Percentiles rank a stretch among this genome's conserved stretches.
Conservation (phyloP, 306 rosid genomes). For the Herpetospermum pedunculosum region DNA sequence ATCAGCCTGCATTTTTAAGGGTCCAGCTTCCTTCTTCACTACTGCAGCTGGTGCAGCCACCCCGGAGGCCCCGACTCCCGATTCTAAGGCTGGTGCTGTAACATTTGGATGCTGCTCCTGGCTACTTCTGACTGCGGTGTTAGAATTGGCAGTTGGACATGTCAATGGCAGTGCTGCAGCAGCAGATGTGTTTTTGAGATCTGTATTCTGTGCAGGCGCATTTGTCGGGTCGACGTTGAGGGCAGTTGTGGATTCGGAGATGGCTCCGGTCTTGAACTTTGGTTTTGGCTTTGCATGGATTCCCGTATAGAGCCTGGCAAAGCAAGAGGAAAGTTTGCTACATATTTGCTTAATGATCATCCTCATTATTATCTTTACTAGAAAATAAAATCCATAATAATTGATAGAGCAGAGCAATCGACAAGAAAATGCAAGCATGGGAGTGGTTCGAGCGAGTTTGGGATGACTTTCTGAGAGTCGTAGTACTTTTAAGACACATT, state of each 20-base stretch:
- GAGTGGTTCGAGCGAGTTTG: not conserved
- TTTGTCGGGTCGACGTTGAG: slow-evolving; percentile 75
- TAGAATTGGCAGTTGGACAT: slow-evolving; percentile 27
- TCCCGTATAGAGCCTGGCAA: slow-evolving; percentile 73
- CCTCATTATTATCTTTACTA: not conserved
- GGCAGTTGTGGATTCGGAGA: slow-evolving; percentile 87
- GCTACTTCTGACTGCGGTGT: slow-evolving; percentile 23
- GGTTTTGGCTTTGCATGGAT: slow-evolving; percentile 95
- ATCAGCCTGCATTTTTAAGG: slow-evolving; percentile 54
- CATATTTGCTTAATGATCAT: not conserved
- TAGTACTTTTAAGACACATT: not conserved
- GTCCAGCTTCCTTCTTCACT: slow-evolving; percentile 46
- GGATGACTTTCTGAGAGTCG: not conserved
- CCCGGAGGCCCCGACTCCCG: slow-evolving; percentile 20
- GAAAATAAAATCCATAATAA: too few species aligned
- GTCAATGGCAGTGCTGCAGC: slow-evolving; percentile 43
- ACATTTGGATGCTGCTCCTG: slow-evolving; percentile 25
- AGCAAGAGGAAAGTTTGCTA: not conserved
- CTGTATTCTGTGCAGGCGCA: slow-evolving; percentile 42
- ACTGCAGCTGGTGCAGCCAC: slow-evolving; percentile 21
- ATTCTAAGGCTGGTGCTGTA: slow-evolving; percentile 17
- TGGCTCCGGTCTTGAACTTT: slow-evolving; percentile 77
- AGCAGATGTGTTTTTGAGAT: slow-evolving; percentile 36
- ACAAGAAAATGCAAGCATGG: not conserved
- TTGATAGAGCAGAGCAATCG: not conserved